A percentile compares a stretch with the other conserved stretches of the same genome.
Conservation (phyloP, 768 basidiomycete genomes). For the Boletus rubroflammeus region DNA sequence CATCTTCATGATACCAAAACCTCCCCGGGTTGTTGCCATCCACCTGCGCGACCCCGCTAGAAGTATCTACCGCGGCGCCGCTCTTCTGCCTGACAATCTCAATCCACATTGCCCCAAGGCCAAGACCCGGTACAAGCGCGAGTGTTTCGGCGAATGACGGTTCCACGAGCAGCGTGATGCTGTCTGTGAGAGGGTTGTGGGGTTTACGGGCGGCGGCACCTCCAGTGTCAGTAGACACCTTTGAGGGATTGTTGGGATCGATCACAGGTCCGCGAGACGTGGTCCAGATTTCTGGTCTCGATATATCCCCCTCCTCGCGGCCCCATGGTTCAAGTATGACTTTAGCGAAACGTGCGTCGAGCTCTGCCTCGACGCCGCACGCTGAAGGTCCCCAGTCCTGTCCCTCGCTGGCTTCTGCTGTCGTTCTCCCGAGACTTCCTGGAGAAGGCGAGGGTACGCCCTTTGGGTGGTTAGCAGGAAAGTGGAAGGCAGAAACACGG, state of each 20-base stretch:
- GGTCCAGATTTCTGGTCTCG: conserved; percentile 32
- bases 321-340: conserved; percentile 57
- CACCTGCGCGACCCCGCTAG: conserved; percentile 4
- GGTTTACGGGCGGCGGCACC: conserved; percentile 17
- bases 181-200: conserved; percentile 54
- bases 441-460: background rate
- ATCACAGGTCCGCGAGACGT: conserved; percentile 38
- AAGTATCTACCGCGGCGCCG: background rate
- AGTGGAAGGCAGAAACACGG: conserved; percentile 45
- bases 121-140: conserved; percentile 46
- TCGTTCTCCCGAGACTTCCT: background rate
- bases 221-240: conserved; percentile 1
- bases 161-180: conserved; percentile 56
- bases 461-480: conserved; percentile 32
- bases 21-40: conserved; percentile 3
- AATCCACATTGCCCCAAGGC: conserved; percentile 63
- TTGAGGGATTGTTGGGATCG: conserved; percentile 17
- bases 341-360: conserved; percentile 45
- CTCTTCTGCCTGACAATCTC: conserved; percentile 49
- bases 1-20: conserved; percentile 61
- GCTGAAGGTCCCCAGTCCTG: conserved; percentile 20
- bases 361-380: conserved; percentile 41
- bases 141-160: conserved; percentile 42
- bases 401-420: conserved; percentile 7
- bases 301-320: conserved; percentile 37